Conservation (phyloP, 2,329 filamentous ascomycete genomes). For the Onygenales sp. region DNA sequence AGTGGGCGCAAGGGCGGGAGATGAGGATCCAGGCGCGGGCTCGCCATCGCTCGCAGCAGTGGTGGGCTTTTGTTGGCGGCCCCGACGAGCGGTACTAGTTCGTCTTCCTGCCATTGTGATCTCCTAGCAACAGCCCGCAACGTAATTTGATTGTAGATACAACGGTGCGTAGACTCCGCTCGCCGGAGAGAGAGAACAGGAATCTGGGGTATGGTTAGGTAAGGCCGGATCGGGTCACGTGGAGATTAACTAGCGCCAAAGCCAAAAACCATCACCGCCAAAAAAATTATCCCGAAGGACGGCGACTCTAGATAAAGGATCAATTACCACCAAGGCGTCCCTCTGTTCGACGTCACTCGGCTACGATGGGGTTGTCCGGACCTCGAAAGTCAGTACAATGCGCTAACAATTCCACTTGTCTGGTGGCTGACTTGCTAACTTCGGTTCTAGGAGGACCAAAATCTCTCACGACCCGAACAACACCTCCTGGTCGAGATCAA, state of each 20-base stretch:
- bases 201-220: neutral
- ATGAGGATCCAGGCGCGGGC: neutral
- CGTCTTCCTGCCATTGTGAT: slow-evolving; percentile 3
- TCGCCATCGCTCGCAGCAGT: neutral
- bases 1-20: slow-evolving; percentile 2
- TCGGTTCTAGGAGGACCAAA: slow-evolving; percentile 47
- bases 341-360: neutral
- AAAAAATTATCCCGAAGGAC: too few species aligned
- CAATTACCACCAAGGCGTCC: neutral
- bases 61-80: neutral
- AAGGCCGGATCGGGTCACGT: neutral
- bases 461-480: slow-evolving; percentile 92
- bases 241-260: neutral
- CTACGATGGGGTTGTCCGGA: slow-evolving; percentile 57
- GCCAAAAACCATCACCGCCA: neutral
- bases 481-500: slow-evolving; percentile 80
- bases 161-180: too few species aligned
- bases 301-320: too few species aligned
- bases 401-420: neutral
- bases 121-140: too few species aligned
- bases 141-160: too few species aligned
- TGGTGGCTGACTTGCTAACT: neutral
- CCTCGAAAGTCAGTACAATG: slow-evolving; percentile 50
- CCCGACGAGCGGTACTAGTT: neutral
- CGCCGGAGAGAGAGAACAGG: neutral